phyloP scores from a whole-genome alignment of 169 alveolate species.

The Plasmodium fragile region DNA sequence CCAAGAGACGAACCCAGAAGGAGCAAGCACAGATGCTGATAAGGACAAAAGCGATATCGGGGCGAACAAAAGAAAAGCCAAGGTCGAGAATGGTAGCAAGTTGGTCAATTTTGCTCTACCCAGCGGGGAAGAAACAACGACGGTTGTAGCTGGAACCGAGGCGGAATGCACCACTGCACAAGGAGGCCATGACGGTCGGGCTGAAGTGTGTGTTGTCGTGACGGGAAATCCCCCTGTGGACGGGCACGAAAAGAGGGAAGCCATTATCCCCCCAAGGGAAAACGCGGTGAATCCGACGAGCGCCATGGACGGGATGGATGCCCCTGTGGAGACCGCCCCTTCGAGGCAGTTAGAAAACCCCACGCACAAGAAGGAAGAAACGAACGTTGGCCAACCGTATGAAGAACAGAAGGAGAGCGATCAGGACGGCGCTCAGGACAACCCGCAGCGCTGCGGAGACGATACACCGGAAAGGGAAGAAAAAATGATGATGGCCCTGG shows the following conservation, averaged over 20 bases:
- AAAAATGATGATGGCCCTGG: background rate
- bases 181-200: background rate
- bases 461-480: background rate
- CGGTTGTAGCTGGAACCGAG: background rate
- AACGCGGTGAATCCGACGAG: background rate
- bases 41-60: background rate
- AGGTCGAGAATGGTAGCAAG: background rate
- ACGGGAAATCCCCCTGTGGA: background rate
- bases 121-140: background rate
- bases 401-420: background rate
- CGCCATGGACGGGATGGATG: background rate
- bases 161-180: background rate
- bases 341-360: background rate
- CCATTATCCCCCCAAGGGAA: background rate
- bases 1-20: background rate
- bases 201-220: background rate
- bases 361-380: background rate
- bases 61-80: background rate
- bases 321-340: background rate
- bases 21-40: background rate
- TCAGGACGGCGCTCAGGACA: background rate
- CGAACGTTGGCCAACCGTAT: background rate
- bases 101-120: background rate
- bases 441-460: background rate
- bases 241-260: conserved; percentile 5